Evolutionary conservation across 75 land plant genomes (phyloP).

Genomic region (Pinus albicaulis): DNA sequence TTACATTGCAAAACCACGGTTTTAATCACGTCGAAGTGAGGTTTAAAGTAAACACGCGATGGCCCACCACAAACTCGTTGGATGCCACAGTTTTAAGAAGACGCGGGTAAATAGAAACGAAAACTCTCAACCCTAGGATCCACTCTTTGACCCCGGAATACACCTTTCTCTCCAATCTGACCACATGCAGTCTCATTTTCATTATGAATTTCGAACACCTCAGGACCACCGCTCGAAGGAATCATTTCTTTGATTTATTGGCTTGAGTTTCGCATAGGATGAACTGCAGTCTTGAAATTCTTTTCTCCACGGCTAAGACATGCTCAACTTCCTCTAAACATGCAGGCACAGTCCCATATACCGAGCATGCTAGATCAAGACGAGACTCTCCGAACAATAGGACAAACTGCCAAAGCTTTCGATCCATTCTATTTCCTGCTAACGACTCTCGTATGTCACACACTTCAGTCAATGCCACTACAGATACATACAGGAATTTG

Average conservation of each 20-base stretch:
- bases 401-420: conserved; percentile 88
- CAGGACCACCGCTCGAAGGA: conserved; percentile 7
- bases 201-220: background rate
- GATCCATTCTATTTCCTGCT: conserved; percentile 71
- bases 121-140: too few species aligned
- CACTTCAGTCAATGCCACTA: conserved; percentile 92
- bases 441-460: conserved; percentile 92
- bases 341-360: conserved; percentile 89
- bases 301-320: conserved; percentile 41
- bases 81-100: too few species aligned
- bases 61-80: too few species aligned
- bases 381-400: conserved; percentile 94
- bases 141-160: conserved; percentile 93
- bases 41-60: too few species aligned
- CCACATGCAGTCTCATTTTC: conserved; percentile 13
- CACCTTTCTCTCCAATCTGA: conserved; percentile 31
- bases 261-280: background rate
- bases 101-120: too few species aligned
- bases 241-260: conserved; percentile 7
- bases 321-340: conserved; percentile 41
- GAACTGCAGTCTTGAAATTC: conserved; percentile 4
- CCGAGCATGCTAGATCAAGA: conserved; percentile 80
- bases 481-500: conserved; percentile 70
- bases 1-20: too few species aligned
- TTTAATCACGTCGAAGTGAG: too few species aligned